phyloP scores from a whole-genome alignment of 2,329 filamentous ascomycete species.

The Acephala macrosclerotiorum region DNA sequence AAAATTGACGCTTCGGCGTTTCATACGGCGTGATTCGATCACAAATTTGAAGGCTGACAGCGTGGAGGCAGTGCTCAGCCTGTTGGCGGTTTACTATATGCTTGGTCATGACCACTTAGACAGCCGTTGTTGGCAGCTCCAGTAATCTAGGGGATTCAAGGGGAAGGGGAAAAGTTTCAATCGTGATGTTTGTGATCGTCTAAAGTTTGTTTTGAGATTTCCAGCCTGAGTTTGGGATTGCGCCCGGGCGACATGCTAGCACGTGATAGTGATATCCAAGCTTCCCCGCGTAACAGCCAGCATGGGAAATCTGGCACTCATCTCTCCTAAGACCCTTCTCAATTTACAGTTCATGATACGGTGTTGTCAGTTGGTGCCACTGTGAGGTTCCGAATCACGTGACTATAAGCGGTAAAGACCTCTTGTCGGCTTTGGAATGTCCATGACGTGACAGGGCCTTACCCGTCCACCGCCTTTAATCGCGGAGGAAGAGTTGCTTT shows the following conservation, averaged over 20 bases:
- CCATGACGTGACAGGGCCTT: too few relatives aligned
- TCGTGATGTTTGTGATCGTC: constrained; percentile 5
- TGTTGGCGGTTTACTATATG: not conserved
- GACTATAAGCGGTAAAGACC: too few relatives aligned
- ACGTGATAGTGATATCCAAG: not conserved
- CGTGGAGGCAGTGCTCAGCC: not conserved
- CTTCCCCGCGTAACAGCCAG: not conserved
- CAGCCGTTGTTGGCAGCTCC: not conserved
- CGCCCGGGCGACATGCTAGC: not conserved
- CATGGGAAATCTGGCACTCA: not conserved
- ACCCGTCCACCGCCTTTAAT: too few relatives aligned
- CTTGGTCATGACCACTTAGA: not conserved
- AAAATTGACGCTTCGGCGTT: not conserved
- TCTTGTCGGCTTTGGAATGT: too few relatives aligned
- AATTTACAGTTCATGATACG: not conserved
- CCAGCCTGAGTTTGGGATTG: not conserved
- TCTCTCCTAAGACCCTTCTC: not conserved
- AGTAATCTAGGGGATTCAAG: not conserved
- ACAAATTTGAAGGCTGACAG: not conserved
- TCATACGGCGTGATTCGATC: not conserved
- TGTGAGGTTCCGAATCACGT: too few relatives aligned
- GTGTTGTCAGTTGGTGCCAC: too few relatives aligned
- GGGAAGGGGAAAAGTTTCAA: constrained; percentile 2
- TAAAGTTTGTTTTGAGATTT: constrained; percentile 5
- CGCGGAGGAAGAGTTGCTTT: too few relatives aligned